A percentile compares a stretch with the other conserved stretches of the same genome.
Evolutionary conservation across 306 rosid species (phyloP).

Genomic region (Delonix regia): DNA sequence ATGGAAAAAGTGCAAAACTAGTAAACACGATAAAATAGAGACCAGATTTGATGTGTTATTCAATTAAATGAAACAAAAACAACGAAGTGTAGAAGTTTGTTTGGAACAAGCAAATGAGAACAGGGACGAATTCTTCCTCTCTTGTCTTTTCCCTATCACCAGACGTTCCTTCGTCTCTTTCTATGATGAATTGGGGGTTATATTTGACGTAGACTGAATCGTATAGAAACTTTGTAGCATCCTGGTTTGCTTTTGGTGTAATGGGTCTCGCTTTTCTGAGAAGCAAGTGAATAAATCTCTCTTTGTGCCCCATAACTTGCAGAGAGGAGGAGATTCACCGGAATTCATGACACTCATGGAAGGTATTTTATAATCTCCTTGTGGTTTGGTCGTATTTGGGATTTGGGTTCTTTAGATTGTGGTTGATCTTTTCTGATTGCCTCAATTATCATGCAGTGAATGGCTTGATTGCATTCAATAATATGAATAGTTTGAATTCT

Average conservation of each 20-base stretch:
- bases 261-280: slow-evolving; percentile 46
- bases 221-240: slow-evolving; percentile 36
- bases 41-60: slow-evolving; percentile 24
- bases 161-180: slow-evolving; percentile 38
- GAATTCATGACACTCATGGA: slow-evolving; percentile 64
- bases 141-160: slow-evolving; percentile 39
- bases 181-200: slow-evolving; percentile 34
- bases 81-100: slow-evolving; percentile 37
- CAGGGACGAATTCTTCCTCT: slow-evolving; percentile 21
- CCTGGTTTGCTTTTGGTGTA: slow-evolving; percentile 38
- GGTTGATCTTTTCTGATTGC: slow-evolving; percentile 34
- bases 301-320: slow-evolving; percentile 35
- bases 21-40: slow-evolving; percentile 1
- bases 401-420: slow-evolving; percentile 48
- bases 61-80: slow-evolving; percentile 3
- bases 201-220: slow-evolving; percentile 34
- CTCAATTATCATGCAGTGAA: slow-evolving; percentile 38
- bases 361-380: slow-evolving; percentile 53
- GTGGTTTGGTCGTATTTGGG: slow-evolving; percentile 28
- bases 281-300: slow-evolving; percentile 37
- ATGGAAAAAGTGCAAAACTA: slow-evolving; percentile 3
- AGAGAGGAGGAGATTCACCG: slow-evolving; percentile 24
- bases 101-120: slow-evolving; percentile 45
- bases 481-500: slow-evolving; percentile 34
- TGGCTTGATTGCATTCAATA: slow-evolving; percentile 34